Base-by-base conservation (phyloP, 768 basidiomycete genomes). In the Amanita jacksonii region DNA sequence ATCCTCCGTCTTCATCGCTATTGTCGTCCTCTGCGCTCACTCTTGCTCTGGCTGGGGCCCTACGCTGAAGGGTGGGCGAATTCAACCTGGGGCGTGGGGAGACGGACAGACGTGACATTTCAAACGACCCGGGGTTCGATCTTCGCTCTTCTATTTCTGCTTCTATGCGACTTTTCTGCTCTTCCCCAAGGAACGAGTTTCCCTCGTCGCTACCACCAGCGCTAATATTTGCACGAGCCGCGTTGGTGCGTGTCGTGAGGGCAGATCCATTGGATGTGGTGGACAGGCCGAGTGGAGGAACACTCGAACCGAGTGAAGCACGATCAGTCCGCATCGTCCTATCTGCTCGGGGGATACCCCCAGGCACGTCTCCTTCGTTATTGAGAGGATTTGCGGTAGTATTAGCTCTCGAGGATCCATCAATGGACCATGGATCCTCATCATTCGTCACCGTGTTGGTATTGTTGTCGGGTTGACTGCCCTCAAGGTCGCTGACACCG, bases 101-200 rank as follows among this genome's bases (percentile, higher is more conserved):
- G 8, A 38, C 13, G 8, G 44, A 45, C 15, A 45, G 12, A 23
- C 18, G 25, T 7, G 44, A 45, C 15, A 28, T 27, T 4, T 45
- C 44, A 27, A 45, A 38, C 10, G 44, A 45, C 5, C 20, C 15
- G 13, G 44, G 46, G 30, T 80, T 71, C 0, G 75, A 74, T 30
- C 80, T 69, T 27, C 82, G 69, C 49, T 84, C 80, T 40, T 78
- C 76, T 0, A 85, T 66, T 51, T 90, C 84, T 9, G 64, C 69
- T 1, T 74, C 72, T 48, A 85, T 85, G 32, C 74, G 70, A 38
- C 73, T 70, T 4, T 85, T 50, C 45, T 85, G 84, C 0, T 72
- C 74, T 2, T 68, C 65, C 45, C 76, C 69, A 15, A 85, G 59
- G 52, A 77, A 77, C 8, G 18, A 30, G 19, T 45, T 38, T 15